phyloP scores from a whole-genome alignment of 345 rosid species.

The Eucalyptus leucophloia region DNA sequence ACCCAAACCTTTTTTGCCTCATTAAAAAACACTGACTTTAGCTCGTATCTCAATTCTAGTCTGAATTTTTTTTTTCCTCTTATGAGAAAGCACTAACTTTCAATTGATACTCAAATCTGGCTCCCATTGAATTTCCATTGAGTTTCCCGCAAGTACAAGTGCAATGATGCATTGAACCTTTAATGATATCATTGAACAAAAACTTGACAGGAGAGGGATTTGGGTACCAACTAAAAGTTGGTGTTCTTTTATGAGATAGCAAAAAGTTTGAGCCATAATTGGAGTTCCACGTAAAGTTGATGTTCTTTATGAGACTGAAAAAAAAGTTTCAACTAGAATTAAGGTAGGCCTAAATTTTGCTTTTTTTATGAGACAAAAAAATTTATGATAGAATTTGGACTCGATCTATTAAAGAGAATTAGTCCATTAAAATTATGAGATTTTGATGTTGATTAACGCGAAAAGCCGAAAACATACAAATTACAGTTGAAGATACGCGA shows the following conservation, averaged over 20 bases:
- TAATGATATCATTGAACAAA: background rate
- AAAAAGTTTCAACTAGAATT: background rate
- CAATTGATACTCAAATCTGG: background rate
- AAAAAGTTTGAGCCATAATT: background rate
- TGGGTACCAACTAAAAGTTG: background rate
- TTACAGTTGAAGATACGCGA: background rate
- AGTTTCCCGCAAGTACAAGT: rapidly evolving
- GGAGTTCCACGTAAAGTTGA: background rate
- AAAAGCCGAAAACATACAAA: background rate
- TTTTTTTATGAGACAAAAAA: background rate
- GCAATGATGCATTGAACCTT: background rate
- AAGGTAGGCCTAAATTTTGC: background rate
- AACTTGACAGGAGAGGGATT: background rate
- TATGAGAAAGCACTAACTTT: background rate
- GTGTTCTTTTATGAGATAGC: background rate
- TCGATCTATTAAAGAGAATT: no score
- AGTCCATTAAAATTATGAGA: background rate
- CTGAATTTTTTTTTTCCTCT: rapidly evolving
- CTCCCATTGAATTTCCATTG: background rate
- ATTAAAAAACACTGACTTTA: background rate
- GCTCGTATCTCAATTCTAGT: background rate
- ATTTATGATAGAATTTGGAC: no score
- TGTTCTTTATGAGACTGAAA: background rate
- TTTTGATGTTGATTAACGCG: background rate
- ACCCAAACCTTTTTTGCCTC: background rate